Conservation (phyloP, 2,329 filamentous ascomycete genomes). For the Ascochyta rabiei region DNA sequence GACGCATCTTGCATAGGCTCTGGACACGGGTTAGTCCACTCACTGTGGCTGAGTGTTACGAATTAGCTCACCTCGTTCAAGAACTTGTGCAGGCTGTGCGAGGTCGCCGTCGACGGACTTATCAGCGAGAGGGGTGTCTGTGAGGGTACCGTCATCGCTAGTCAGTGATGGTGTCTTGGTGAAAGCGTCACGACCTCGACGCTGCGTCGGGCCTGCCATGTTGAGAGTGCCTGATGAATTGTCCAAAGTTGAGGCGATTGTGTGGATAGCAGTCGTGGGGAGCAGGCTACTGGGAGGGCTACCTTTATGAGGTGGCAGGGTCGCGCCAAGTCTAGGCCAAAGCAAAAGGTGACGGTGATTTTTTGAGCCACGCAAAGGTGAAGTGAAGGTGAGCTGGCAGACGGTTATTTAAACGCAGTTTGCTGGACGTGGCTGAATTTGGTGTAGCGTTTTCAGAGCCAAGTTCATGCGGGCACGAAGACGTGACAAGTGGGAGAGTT, state of each 20-base stretch:
- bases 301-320: neutral
- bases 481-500: no score
- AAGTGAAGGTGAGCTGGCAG: neutral
- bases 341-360: constrained; percentile 3
- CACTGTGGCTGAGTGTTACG: no score
- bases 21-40: neutral
- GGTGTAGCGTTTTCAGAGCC: no score
- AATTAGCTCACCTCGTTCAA: neutral
- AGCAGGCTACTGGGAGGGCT: neutral
- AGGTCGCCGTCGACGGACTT: neutral
- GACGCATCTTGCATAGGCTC: neutral
- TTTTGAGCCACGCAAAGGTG: neutral
- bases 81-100: neutral
- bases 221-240: neutral
- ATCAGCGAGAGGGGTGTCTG: neutral
- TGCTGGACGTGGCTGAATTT: no score
- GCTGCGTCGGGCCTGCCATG: constrained; percentile 4
- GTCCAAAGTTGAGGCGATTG: neutral
- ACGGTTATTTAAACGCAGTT: no score
- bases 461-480: no score
- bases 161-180: neutral
- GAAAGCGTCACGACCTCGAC: neutral
- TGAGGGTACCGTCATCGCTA: constrained; percentile 1
- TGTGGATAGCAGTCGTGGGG: neutral
- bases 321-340: neutral